These are phyloP conservation scores for Ustilago crameri DNA, from an alignment of 1,284 basidiomycete genomes.

Conservation along the genomic window DNA sequence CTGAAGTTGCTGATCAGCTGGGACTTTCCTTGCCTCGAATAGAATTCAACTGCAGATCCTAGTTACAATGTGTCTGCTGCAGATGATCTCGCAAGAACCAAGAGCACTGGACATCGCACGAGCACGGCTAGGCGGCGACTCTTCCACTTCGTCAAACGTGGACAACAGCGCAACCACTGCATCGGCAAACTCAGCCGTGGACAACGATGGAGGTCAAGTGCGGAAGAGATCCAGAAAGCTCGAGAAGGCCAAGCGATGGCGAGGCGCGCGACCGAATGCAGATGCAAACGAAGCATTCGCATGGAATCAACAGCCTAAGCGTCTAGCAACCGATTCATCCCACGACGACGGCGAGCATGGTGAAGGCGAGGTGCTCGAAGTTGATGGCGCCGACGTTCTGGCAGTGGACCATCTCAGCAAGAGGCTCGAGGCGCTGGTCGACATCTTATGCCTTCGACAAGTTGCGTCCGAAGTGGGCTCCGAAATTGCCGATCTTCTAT, in stretches of 20 bases:
- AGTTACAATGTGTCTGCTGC: slow-evolving; percentile 38
- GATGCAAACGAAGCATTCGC: slow-evolving; percentile 36
- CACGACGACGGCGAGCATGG: slow-evolving; percentile 21
- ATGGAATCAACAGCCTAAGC: slow-evolving; percentile 36
- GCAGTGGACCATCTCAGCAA: slow-evolving; percentile 38
- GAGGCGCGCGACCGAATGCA: slow-evolving; percentile 19
- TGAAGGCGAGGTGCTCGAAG: slow-evolving; percentile 33
- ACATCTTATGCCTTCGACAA: slow-evolving; percentile 45
- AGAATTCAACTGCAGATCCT: slow-evolving; percentile 48
- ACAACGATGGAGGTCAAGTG: slow-evolving; percentile 9
- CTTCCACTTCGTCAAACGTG: no score
- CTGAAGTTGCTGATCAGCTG: neutral
- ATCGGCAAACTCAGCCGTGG: neutral
- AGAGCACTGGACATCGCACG: slow-evolving; percentile 33
- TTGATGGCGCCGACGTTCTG: slow-evolving; percentile 24
- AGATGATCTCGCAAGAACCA: slow-evolving; percentile 38
- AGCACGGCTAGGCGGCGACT: slow-evolving; percentile 3
- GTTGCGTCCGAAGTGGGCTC: slow-evolving; percentile 29
- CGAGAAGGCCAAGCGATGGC: slow-evolving; percentile 43
- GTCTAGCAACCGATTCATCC: slow-evolving; percentile 17
- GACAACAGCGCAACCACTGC: neutral
- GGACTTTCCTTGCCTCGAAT: neutral
- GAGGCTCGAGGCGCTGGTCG: slow-evolving; percentile 45
- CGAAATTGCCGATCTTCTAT: slow-evolving; percentile 34
- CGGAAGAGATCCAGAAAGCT: slow-evolving; percentile 38